Percentiles rank a stretch among this genome's conserved stretches.
Evolutionary conservation across 1,284 basidiomycete species (phyloP).

Genomic region (Melanopsichium pennsylvanicum): DNA sequence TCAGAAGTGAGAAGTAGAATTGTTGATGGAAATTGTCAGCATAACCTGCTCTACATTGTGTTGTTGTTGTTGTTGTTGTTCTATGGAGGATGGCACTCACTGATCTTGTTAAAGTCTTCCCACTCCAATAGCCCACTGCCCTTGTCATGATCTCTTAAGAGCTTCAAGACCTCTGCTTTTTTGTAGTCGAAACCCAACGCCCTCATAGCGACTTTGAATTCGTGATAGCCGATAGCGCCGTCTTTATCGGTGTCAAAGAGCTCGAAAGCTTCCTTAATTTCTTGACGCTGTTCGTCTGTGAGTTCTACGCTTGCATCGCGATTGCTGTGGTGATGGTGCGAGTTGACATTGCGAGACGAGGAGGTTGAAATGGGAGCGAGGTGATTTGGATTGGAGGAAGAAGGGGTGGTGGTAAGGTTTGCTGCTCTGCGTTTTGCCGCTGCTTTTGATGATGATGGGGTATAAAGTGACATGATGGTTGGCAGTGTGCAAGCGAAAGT

Average conservation of each 20-base stretch:
- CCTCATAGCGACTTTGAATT: slow-evolving; percentile 97
- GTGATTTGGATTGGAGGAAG: slow-evolving; percentile 27
- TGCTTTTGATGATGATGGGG: slow-evolving; percentile 44
- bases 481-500: too few species aligned
- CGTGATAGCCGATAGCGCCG: slow-evolving; percentile 83
- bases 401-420: slow-evolving; percentile 26
- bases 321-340: slow-evolving; percentile 35
- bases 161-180: slow-evolving; percentile 95
- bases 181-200: slow-evolving; percentile 97
- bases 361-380: slow-evolving; percentile 21
- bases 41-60: too few species aligned
- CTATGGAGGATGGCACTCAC: slow-evolving; percentile 73
- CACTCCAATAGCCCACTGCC: slow-evolving; percentile 90
- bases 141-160: slow-evolving; percentile 91
- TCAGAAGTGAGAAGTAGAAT: too few species aligned
- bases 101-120: slow-evolving; percentile 93
- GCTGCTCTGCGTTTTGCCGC: slow-evolving; percentile 31
- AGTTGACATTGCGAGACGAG: slow-evolving; percentile 18
- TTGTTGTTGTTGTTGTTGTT: too few species aligned
- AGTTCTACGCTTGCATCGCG: too few species aligned
- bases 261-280: slow-evolving; percentile 98
- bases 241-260: slow-evolving; percentile 99
- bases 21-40: too few species aligned
- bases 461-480: slow-evolving; percentile 56
- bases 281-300: slow-evolving; percentile 92